Evolutionary conservation across 2,329 filamentous ascomycete species (phyloP), one percentile per base, ranked within the genome.

Genomic region (Fusarium sp.): DNA sequence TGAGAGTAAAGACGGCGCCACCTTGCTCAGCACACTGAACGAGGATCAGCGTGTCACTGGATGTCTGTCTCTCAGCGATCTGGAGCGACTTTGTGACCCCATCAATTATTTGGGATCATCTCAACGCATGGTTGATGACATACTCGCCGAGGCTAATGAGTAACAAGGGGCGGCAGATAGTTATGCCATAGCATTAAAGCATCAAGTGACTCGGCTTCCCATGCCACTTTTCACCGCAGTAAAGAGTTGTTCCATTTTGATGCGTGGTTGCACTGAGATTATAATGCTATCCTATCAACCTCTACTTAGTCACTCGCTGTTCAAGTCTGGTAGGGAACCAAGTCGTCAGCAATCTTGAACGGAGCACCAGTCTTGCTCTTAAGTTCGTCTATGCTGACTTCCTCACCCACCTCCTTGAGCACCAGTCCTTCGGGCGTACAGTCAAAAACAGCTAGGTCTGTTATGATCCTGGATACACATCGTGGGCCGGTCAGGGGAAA

Each of bases 401-500:
- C 37, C 0, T 57, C 47, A 1, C 23, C 46, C 1, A 57, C 4
- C n/a, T 59, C 56, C 19, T 15, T 31, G 0, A 59, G 32, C 3
- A 59, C 47, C 0, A 59, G 13, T 2, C 56, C 56, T 2, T 48
- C 19, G 0, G 53, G 35, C 1, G 43, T 60, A 3, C 36, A 43
- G 1, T 60, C 54, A 4, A 60, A 59, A 0, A 60, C 57, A 0
- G 56, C 56, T 4, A 92, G 77, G 63, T 92, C 93, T 0, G 93
- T 97, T 70, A 97, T 97, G 63, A 97, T 96, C 61, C 90, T 86
- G 65, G 89, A 93, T 42, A 96, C 93, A 64, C 91, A 95, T n/a
- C 89, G 84, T 66, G 88, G 89, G 21, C 93, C 93, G 0, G 93
- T 97, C 70, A 97, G 78, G 8, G 93, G 93, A 78, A 97, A 93